Evolutionary conservation across 148 eudicot species (phyloP).

Genomic region (Vaccinium vitisidaea): DNA sequence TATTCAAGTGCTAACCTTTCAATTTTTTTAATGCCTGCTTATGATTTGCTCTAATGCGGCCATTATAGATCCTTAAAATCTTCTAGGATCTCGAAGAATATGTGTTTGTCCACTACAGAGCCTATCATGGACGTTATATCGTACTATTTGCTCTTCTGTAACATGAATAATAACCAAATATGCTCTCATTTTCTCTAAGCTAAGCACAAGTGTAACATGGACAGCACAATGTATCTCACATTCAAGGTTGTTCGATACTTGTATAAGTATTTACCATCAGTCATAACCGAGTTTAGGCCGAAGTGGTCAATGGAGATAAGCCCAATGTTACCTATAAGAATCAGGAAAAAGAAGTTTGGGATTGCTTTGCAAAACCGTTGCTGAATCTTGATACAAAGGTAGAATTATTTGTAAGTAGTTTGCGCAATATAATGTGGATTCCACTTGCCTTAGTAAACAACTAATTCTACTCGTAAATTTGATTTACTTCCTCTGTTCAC

Average conservation of each 20-base stretch:
- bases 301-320: background rate
- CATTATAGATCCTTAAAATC: too few relatives aligned
- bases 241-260: background rate
- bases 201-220: too few relatives aligned
- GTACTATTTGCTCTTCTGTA: too few relatives aligned
- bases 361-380: background rate
- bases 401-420: background rate
- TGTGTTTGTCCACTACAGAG: too few relatives aligned
- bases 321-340: background rate
- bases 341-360: background rate
- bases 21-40: too few relatives aligned
- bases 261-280: background rate
- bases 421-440: background rate
- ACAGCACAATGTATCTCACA: too few relatives aligned
- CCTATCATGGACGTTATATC: too few relatives aligned
- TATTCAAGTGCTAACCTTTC: too few relatives aligned
- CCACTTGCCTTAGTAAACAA: background rate
- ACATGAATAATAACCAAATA: too few relatives aligned
- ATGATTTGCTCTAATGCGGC: too few relatives aligned
- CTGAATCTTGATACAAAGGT: background rate
- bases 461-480: background rate
- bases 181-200: too few relatives aligned
- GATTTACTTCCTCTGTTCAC: background rate
- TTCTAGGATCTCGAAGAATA: too few relatives aligned
- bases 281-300: background rate